Percentiles rank a stretch among this genome's conserved stretches.
Conservation (phyloP, 169 alveolate species). For the Cryptosporidium xiaoi region DNA sequence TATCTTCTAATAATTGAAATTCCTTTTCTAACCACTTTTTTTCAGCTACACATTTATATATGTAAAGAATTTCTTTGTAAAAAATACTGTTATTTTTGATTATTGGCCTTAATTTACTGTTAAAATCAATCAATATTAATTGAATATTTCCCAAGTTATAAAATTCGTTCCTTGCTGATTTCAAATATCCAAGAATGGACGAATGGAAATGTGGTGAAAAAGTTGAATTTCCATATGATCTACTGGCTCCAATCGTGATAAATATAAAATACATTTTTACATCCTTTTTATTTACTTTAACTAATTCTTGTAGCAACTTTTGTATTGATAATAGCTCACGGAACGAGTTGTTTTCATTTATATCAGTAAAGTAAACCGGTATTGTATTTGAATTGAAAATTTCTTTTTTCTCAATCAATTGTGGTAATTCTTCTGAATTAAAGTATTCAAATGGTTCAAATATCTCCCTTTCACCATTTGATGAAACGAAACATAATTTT, state of each 20-base stretch:
- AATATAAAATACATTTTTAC: constrained; percentile 3
- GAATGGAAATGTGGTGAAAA: constrained; percentile 50
- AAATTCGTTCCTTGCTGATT: constrained; percentile 61
- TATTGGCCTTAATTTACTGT: constrained; percentile 4
- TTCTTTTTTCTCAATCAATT: constrained; percentile 8
- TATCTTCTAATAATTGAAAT: constrained; percentile 21
- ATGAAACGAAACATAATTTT: constrained; percentile 24
- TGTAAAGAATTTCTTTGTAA: neutral
- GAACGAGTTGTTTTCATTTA: constrained; percentile 34
- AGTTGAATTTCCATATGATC: constrained; percentile 15
- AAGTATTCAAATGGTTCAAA: constrained; percentile 17
- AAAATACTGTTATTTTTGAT: neutral
- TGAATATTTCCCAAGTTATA: neutral
- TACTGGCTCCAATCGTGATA: constrained; percentile 36
- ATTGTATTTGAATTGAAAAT: neutral
- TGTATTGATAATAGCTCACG: constrained; percentile 18
- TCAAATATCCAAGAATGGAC: constrained; percentile 52
- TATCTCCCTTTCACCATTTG: neutral
- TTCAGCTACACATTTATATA: neutral
- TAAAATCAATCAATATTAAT: constrained; percentile 14
- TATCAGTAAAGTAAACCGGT: constrained; percentile 39
- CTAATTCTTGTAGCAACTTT: constrained; percentile 14
- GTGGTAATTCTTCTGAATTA: neutral
- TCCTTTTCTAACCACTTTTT: constrained; percentile 57
- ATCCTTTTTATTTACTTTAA: neutral